Conservation (phyloP, 208 protist species). For the Leptomonas seymouri region DNA sequence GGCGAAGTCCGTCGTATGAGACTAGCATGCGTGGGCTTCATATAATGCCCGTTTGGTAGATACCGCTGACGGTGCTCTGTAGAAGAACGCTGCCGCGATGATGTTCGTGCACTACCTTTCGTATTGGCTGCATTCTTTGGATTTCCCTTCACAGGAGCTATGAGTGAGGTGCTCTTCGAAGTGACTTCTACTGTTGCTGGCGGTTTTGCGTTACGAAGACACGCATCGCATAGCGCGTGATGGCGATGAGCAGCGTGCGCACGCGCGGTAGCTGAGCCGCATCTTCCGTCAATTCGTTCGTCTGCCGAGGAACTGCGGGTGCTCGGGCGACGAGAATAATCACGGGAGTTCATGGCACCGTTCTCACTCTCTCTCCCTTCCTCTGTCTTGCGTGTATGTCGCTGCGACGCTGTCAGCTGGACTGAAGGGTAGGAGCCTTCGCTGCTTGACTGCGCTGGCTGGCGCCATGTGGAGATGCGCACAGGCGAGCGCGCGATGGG, state of each 20-base stretch:
- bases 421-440: background rate
- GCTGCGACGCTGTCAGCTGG: background rate
- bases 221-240: slow-evolving; percentile 10
- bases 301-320: background rate
- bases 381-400: background rate
- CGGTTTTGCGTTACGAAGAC: slow-evolving; percentile 1
- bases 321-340: background rate
- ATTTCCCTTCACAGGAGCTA: background rate
- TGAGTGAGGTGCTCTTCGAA: background rate
- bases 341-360: background rate
- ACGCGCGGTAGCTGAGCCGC: background rate
- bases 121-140: background rate
- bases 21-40: slow-evolving; percentile 38
- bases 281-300: too few species aligned
- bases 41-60: slow-evolving; percentile 20
- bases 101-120: background rate
- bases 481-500: background rate
- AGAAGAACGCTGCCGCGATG: background rate
- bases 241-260: background rate
- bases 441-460: background rate
- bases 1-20: slow-evolving; percentile 19
- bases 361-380: background rate
- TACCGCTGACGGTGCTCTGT: slow-evolving; percentile 2
- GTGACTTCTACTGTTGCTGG: slow-evolving; percentile 9
- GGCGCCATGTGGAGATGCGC: slow-evolving; percentile 1